Percentiles rank a stretch among this genome's conserved stretches.
Conservation (phyloP, 2,329 filamentous ascomycete genomes). For the Botryosphaeria dothidea region DNA sequence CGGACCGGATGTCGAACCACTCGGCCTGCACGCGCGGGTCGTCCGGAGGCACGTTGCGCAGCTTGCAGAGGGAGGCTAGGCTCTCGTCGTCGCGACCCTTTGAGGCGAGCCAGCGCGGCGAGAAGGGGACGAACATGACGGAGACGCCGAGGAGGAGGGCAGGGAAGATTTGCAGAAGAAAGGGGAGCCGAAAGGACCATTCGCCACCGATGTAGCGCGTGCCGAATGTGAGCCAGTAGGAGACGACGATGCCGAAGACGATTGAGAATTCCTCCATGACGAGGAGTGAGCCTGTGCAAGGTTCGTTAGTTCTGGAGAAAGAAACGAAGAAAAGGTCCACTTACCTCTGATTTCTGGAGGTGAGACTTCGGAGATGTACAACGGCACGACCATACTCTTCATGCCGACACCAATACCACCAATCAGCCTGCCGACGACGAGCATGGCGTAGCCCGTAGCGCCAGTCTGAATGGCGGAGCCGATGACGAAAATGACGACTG, state of each 20-base stretch:
- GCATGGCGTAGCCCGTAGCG: constrained; percentile 52
- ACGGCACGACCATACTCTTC: constrained; percentile 48
- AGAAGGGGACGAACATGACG: constrained; percentile 44
- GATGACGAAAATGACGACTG: constrained; percentile 52
- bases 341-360: constrained; percentile 46
- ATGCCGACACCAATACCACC: constrained; percentile 55
- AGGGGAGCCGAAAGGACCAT: constrained; percentile 49
- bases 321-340: background rate
- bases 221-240: constrained; percentile 57
- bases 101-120: constrained; percentile 35
- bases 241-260: constrained; percentile 50
- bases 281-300: constrained; percentile 41
- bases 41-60: constrained; percentile 50
- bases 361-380: constrained; percentile 55
- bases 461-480: constrained; percentile 55
- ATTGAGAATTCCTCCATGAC: constrained; percentile 51
- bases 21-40: constrained; percentile 56
- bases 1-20: constrained; percentile 54
- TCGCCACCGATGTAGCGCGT: constrained; percentile 46
- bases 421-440: constrained; percentile 51
- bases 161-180: constrained; percentile 47
- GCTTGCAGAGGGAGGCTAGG: constrained; percentile 46
- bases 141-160: constrained; percentile 41
- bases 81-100: constrained; percentile 48
- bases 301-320: background rate